phyloP scores from a whole-genome alignment of 2,329 filamentous ascomycete genomes.

The Rutstroemia sp. region DNA sequence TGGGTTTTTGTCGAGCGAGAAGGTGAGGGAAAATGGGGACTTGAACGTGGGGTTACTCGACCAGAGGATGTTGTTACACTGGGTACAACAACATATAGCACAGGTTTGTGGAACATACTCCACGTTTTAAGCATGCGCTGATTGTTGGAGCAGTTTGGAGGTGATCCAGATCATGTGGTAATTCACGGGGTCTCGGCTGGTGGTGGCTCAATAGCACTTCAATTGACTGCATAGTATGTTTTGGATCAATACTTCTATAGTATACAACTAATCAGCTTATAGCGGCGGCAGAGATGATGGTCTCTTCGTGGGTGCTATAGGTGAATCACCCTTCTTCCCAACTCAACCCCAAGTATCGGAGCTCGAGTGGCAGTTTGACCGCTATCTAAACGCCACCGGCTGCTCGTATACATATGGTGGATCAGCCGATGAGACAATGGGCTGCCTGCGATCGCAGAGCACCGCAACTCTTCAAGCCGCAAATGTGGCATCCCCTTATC shows the following conservation, averaged over 20 bases:
- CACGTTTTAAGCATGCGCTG: background rate
- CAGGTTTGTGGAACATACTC: constrained; percentile 28
- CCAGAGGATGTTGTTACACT: constrained; percentile 51
- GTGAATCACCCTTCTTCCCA: constrained; percentile 33
- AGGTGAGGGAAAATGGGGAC: constrained; percentile 45
- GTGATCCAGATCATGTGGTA: constrained; percentile 38
- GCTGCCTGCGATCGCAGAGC: constrained; percentile 33
- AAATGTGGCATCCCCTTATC: constrained; percentile 32
- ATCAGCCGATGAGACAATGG: constrained; percentile 24
- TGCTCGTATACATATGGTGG: constrained; percentile 22
- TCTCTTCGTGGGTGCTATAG: constrained; percentile 27
- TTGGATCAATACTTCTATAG: background rate
- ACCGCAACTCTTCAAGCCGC: constrained; percentile 33
- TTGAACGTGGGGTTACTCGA: constrained; percentile 59
- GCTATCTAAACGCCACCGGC: constrained; percentile 28
- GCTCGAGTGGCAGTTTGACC: constrained; percentile 36
- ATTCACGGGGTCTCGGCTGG: constrained; percentile 42
- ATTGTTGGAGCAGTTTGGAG: constrained; percentile 32
- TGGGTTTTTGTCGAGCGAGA: constrained; percentile 54
- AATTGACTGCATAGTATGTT: constrained; percentile 27
- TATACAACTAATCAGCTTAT: background rate
- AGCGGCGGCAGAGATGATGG: constrained; percentile 24
- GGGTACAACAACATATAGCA: constrained; percentile 53
- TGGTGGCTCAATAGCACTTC: constrained; percentile 37
- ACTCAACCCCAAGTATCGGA: constrained; percentile 32